phyloP scores from a whole-genome alignment of 2,329 filamentous ascomycete species.

The Trichophyton schoenleinii region DNA sequence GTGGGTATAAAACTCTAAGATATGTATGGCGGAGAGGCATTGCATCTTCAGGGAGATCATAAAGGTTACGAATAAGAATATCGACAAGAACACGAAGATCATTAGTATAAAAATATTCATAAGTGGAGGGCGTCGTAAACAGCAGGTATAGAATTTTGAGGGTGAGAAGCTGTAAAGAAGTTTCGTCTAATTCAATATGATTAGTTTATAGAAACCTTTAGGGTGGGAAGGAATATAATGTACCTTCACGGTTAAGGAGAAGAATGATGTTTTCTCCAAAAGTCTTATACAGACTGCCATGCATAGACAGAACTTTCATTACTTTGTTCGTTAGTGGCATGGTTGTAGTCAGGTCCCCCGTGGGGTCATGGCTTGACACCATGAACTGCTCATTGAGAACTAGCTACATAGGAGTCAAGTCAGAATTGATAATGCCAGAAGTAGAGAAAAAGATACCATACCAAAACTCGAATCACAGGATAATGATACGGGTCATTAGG shows the following conservation, averaged over 20 bases:
- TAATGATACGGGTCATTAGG: conserved; percentile 90
- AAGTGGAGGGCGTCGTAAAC: conserved; percentile 81
- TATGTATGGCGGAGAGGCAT: conserved; percentile 74
- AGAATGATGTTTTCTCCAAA: conserved; percentile 98
- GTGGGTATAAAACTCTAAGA: conserved; percentile 76
- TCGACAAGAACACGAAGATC: conserved; percentile 88
- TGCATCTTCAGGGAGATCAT: conserved; percentile 79
- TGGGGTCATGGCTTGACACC: conserved; percentile 53
- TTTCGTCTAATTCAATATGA: conserved; percentile 47
- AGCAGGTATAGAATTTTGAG: conserved; percentile 89
- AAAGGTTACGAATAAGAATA: conserved; percentile 90
- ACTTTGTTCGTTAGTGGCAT: conserved; percentile 74
- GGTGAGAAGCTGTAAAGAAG: conserved; percentile 87
- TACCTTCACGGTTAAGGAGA: conserved; percentile 78
- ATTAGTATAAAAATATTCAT: conserved; percentile 98
- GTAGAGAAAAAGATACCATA: conserved; percentile 35
- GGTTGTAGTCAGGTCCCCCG: conserved; percentile 25
- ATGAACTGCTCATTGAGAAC: conserved; percentile 98
- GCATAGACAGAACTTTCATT: conserved; percentile 73
- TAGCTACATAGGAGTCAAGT: conserved; percentile 44
- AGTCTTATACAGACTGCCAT: conserved; percentile 73
- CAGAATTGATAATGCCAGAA: conserved; percentile 36
- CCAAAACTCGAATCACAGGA: conserved; percentile 81
- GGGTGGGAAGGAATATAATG: background rate
- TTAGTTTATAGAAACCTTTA: background rate